Percentiles rank a stretch among this genome's conserved stretches.
phyloP scores from a whole-genome alignment of 2,329 filamentous ascomycete genomes.

The Scytalidium sp. region DNA sequence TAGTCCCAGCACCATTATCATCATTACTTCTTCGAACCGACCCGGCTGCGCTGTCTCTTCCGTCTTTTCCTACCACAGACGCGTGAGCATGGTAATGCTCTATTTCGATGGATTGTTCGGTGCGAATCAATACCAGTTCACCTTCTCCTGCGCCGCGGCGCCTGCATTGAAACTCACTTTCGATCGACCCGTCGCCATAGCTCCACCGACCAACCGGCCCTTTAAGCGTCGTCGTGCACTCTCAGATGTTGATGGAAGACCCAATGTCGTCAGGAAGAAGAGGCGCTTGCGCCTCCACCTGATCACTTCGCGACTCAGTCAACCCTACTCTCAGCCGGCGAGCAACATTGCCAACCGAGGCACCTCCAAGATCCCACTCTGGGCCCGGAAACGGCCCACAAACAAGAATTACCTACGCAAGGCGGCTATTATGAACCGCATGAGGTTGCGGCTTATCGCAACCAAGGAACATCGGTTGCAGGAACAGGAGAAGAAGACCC shows the following conservation, averaged over 20 bases:
- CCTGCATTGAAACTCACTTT: constrained; percentile 32
- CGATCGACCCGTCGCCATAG: constrained; percentile 22
- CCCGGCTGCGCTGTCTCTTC: neutral
- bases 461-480: constrained; percentile 20
- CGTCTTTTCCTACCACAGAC: constrained; percentile 2
- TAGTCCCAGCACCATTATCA: no score
- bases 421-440: constrained; percentile 62
- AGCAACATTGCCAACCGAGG: constrained; percentile 66
- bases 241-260: constrained; percentile 29
- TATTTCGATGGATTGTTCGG: constrained; percentile 15
- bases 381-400: constrained; percentile 43
- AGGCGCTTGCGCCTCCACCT: constrained; percentile 60
- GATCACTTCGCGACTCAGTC: constrained; percentile 68
- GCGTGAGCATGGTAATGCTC: constrained; percentile 28
- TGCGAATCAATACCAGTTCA: constrained; percentile 25
- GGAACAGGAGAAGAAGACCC: constrained; percentile 19
- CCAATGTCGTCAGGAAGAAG: constrained; percentile 51
- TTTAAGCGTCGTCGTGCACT: constrained; percentile 29
- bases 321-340: constrained; percentile 65
- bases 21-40: neutral
- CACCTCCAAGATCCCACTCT: constrained; percentile 39
- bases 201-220: constrained; percentile 13
- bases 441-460: constrained; percentile 44
- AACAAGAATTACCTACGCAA: constrained; percentile 54
- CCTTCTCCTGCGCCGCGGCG: constrained; percentile 31